phyloP scores from a whole-genome alignment of 305 asterid species.

The Solanum hybrid region DNA sequence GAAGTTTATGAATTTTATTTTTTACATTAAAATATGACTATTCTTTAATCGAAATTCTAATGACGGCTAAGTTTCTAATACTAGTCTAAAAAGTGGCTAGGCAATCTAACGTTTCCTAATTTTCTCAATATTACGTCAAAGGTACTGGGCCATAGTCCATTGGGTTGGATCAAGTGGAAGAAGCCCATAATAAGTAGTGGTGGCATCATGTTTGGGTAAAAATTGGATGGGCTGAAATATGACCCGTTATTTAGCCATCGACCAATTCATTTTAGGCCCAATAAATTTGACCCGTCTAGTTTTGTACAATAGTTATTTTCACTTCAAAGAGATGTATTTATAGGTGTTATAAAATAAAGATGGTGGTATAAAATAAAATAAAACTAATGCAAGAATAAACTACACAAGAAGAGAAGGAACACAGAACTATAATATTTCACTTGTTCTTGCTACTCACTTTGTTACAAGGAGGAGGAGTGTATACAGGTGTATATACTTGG shows the following conservation, averaged over 20 bases:
- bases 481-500: neutral
- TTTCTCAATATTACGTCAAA: neutral
- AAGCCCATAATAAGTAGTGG: too few species aligned
- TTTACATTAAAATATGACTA: neutral
- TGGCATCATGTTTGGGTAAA: neutral
- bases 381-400: neutral
- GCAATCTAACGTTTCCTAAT: neutral
- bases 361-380: too few species aligned
- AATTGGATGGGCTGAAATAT: neutral
- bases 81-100: neutral
- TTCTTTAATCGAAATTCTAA: neutral
- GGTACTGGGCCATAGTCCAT: neutral
- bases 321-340: too few species aligned
- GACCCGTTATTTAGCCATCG: neutral
- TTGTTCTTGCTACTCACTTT: neutral
- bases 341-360: too few species aligned
- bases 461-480: neutral
- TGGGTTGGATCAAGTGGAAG: too few species aligned
- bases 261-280: neutral
- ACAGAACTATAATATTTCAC: neutral
- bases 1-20: neutral
- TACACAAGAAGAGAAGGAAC: neutral
- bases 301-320: neutral
- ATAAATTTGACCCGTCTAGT: neutral
- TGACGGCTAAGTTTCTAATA: too few species aligned